Conservation (phyloP, 208 protist species). For the Trypanosoma mega region DNA sequence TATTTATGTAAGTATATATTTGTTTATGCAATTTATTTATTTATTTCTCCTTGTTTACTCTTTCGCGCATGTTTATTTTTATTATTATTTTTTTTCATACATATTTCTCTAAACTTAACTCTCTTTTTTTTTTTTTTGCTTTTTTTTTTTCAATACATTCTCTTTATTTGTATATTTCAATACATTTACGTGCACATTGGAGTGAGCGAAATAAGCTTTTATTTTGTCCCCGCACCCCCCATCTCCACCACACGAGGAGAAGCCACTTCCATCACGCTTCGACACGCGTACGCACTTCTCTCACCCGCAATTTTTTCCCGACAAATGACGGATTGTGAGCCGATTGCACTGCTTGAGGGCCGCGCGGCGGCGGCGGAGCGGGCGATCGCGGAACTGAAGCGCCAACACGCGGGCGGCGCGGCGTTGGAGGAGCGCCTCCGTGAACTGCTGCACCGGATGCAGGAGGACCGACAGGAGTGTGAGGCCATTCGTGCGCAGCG, state of each 20-base stretch:
- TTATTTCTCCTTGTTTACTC: neutral
- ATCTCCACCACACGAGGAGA: neutral
- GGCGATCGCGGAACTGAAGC: slow-evolving; percentile 42
- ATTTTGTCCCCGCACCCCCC: too few relatives aligned
- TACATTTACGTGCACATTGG: neutral
- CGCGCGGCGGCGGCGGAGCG: slow-evolving; percentile 48
- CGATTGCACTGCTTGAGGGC: slow-evolving; percentile 50
- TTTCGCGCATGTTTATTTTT: neutral
- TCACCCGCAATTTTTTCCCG: neutral
- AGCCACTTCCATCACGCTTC: slow-evolving; percentile 9
- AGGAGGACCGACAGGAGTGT: slow-evolving; percentile 73
- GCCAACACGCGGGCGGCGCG: slow-evolving; percentile 10
- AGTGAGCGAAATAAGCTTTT: neutral
- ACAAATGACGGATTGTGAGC: slow-evolving; percentile 9
- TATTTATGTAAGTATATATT: neutral
- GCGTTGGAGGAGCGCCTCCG: slow-evolving; percentile 41
- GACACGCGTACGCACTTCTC: neutral
- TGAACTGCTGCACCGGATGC: slow-evolving; percentile 56
- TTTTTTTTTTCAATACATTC: slow-evolving; percentile 6
- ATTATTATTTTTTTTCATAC: slow-evolving; percentile 5
- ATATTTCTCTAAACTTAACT: slow-evolving; percentile 1
- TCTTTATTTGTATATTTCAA: neutral
- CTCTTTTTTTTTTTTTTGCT: neutral
- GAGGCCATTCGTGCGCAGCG: slow-evolving; percentile 74
- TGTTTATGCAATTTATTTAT: slow-evolving; percentile 21